Evolutionary conservation across 176 grass and related monocot genomes (phyloP), one percentile per base, ranked within the genome.

Genomic region (Triticum timopheevii): DNA sequence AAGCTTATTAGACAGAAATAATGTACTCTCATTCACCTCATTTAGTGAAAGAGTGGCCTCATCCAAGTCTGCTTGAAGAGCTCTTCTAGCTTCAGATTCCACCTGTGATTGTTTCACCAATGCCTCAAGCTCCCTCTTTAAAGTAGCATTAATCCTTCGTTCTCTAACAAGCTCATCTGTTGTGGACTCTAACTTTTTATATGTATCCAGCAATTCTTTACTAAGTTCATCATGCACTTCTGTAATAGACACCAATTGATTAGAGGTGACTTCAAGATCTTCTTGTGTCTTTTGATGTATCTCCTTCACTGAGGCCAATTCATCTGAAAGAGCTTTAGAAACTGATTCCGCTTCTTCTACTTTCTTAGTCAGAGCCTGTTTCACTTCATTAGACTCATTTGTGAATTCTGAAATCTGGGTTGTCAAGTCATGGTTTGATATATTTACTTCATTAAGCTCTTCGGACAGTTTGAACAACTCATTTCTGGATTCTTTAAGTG

Each of bases 41-140:
- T 93, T 90, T 67, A 93, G 80, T 81, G 94, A 99, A 80, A 81
- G 84, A 38, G 97, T 99, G 33, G 90, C 92, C 85, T 96, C 97
- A 42, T 99, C 90, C 75, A 99, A 64, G 78, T 99, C 94, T 59
- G 66, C 56, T 88, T 94, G 87, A 81, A 99, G 85, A 88, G 80
- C 61, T 88, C 65, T 89, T 52, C 89, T 88, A 81, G 89, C 85
- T 90, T 96, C 87, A 22, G 90, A 93, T 79, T 92, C 97, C 44
- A 80, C 86, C 45, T 83, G 75, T 10, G 87, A 88, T 89, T 94
- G 91, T 81, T 92, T 86, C 27, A 90, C 79, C 82, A 94, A 90
- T 84, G 90, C 85, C 54, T 99, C 94, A 15, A 94, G 81, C 74
- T 99, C 94, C 70, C 77, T 96, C 35, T 90, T 91, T 77, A 99